Conservation (phyloP, 2,329 filamentous ascomycete species). For the Colletotrichum sublineola region DNA sequence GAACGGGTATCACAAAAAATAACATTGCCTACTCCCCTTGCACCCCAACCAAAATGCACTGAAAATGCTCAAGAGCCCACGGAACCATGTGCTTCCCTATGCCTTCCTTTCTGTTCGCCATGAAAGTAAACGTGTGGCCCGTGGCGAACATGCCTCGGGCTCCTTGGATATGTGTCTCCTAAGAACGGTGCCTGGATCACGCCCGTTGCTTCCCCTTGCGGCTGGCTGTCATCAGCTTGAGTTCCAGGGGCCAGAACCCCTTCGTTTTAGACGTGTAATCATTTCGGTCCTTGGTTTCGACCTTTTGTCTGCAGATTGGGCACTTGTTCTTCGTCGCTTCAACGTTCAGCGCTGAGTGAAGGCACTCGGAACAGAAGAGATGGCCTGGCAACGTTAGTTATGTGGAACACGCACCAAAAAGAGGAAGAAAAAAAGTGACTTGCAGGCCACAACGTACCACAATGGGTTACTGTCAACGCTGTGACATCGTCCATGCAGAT, state of each 20-base stretch:
- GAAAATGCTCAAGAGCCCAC: constrained; percentile 31
- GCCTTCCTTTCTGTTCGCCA: neutral
- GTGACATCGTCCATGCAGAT: constrained; percentile 76
- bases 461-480: constrained; percentile 73
- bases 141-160: neutral
- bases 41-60: constrained; percentile 18
- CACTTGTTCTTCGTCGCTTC: constrained; percentile 69
- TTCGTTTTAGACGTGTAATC: constrained; percentile 61
- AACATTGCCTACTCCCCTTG: constrained; percentile 10
- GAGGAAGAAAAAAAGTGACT: neutral
- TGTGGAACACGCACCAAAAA: neutral
- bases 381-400: constrained; percentile 61
- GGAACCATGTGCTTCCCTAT: constrained; percentile 15
- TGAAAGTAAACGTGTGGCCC: constrained; percentile 7
- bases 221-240: constrained; percentile 72
- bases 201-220: constrained; percentile 62
- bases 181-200: constrained; percentile 10
- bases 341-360: constrained; percentile 71
- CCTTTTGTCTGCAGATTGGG: constrained; percentile 73
- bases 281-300: constrained; percentile 62
- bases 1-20: constrained; percentile 40
- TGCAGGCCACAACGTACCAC: constrained; percentile 64
- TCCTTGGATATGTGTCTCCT: neutral
- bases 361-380: constrained; percentile 73
- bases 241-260: constrained; percentile 69